Evolutionary conservation across 345 rosid species (phyloP).

Genomic region (Boechera retrofracta): DNA sequence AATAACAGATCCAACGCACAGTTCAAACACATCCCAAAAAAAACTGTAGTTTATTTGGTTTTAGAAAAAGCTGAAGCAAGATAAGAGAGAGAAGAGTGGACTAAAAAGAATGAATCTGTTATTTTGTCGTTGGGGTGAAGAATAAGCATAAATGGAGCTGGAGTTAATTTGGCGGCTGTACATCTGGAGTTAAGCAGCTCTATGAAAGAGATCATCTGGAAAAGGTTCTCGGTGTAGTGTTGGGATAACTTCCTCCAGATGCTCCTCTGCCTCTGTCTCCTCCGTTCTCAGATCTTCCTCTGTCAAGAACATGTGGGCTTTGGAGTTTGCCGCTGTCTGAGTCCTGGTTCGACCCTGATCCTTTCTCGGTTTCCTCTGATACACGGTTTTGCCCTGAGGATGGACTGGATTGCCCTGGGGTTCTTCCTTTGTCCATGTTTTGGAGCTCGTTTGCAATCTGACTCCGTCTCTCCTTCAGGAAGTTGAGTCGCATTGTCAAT

Average conservation of each 20-base stretch:
- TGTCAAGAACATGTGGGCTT: constrained; percentile 40
- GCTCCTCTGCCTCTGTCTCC: constrained; percentile 50
- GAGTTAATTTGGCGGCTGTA: constrained; percentile 40
- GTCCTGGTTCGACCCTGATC: constrained; percentile 26
- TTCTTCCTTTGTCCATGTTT: constrained; percentile 58
- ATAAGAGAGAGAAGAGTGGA: constrained; percentile 7
- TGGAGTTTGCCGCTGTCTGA: constrained; percentile 20
- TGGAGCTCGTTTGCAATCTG: constrained; percentile 69
- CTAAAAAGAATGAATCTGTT: constrained; percentile 44
- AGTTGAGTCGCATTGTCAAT: constrained; percentile 80
- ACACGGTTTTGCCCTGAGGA: constrained; percentile 13
- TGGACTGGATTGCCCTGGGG: constrained; percentile 36
- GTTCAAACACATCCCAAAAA: background rate
- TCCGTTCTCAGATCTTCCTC: constrained; percentile 55
- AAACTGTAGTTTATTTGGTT: constrained; percentile 17
- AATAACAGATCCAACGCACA: constrained; percentile 29
- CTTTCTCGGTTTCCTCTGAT: constrained; percentile 32
- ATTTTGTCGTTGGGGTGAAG: constrained; percentile 16
- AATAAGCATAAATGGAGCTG: constrained; percentile 27
- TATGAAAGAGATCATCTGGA: constrained; percentile 47
- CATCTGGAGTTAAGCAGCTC: constrained; percentile 33
- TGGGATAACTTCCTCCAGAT: constrained; percentile 40
- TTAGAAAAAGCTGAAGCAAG: constrained; percentile 6
- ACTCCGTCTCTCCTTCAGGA: constrained; percentile 79
- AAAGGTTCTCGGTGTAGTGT: constrained; percentile 42